Evolutionary conservation across 176 grass and related monocot genomes (phyloP), one percentile per base, ranked within the genome.

Genomic region (Neostapfia colusana): DNA sequence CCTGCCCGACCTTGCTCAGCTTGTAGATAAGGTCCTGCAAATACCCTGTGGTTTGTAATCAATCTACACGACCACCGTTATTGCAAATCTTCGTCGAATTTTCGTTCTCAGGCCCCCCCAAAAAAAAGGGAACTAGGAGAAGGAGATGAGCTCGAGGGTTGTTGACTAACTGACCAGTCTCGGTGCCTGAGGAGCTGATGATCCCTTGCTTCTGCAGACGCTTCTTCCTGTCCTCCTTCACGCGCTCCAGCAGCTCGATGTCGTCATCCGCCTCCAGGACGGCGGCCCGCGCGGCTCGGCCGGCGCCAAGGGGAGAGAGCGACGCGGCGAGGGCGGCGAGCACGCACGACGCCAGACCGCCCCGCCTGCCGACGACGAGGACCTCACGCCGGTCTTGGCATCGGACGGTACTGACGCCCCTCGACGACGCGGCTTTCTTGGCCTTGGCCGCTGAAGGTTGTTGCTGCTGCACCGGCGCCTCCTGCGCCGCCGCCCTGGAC

Each of bases 21-120:
- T 95, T 99, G 85, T 99, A 99, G 50, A 99, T 79, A 26, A 95
- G 59, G 34, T 90, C 89, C 90, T 95, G 95, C 72, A 99, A 62
- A 63, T 99, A 95, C n/a, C 91, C 87, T 99, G 87, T 81, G 64
- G 72, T 39, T 79, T 28, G 69, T 74, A 43, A 51, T 64, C 31
- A 60, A 78, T 49, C 66, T 72, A 85, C 49, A 62, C 10, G 49
- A 51, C 23, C 36, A 55, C 50, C 63, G 67, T 15, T 7, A 4
- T 20, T 10, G 45, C 57, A 35, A 55, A 70, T 20, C 23, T 72
- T 60, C 23, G 57, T 17, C 43, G 54, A 34, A 54, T 16, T 25
- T 51, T 34, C 15, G 21, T 34, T 6, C 10, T 77, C 17, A 43
- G 1, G 4, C n/a, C n/a, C n/a, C n/a, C n/a, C 43, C 11, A 45